Base-by-base conservation (phyloP, 345 rosid species). In the Citrus glauca region DNA sequence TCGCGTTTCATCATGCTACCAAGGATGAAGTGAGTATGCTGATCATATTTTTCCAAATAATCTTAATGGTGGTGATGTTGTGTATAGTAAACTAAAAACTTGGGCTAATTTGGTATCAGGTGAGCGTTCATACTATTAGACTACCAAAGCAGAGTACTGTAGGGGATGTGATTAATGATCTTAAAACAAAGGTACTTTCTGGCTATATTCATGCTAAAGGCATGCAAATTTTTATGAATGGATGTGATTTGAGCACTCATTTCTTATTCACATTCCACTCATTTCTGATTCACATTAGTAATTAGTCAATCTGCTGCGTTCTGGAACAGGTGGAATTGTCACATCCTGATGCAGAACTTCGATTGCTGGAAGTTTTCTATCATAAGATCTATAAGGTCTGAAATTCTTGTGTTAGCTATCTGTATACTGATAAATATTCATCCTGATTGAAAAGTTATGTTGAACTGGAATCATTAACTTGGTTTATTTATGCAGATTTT, bases 311-410 rank as follows among this genome's bases (percentile, higher is more conserved):
- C 74, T 65, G 5, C 79, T 76, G 53, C 61, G 28, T 33, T 75
- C 8, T 83, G 81, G 63, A 82, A 70, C 92, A 94, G 99, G 99
- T 96, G n/a, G 97, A 92, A 84, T 82, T 94, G 76, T 96, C 98
- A 45, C 88, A 88, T 79, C 92, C 97, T 66, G 80, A 89, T 82
- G 97, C 97, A 27, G 98, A 96, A 85, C 94, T 96, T 77, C 87
- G 99, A 81, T 85, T 96, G 82, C 93, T 96, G 59, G 98, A 94
- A 84, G 96, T 94, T 76, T 91, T 91, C 86, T 90, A 90, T 84
- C 97, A 94, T 91, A 96, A 93, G 86, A 96, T 96, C 75, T 94
- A 91, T 76, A 96, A 94, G 97, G 99, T 94, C 82, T 50, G 67
- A 73, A 22, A 71, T 59, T 71, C 66, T 64, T 61, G 55, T 25